Evolutionary conservation across 1,284 basidiomycete genomes (phyloP).

Genomic region (Trichosporon ovoides): DNA sequence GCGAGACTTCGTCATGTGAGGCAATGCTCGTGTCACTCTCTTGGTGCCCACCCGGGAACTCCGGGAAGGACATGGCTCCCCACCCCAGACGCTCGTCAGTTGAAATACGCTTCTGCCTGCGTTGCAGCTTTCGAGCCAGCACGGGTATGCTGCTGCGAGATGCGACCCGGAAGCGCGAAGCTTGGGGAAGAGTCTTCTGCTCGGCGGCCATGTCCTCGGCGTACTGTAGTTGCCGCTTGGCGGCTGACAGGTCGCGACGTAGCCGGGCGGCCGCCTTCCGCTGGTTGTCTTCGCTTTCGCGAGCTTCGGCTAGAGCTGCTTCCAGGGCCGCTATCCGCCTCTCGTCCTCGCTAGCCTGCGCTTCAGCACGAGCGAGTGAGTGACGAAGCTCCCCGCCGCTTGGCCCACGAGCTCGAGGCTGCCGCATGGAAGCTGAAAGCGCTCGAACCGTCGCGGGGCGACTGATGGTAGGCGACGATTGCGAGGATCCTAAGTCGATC

Average conservation of each 20-base stretch:
- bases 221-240: constrained; percentile 31
- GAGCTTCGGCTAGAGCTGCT: constrained; percentile 34
- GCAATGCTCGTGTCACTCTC: constrained; percentile 2
- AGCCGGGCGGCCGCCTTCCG: constrained; percentile 34
- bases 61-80: constrained; percentile 29
- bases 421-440: not conserved
- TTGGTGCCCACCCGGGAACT: constrained; percentile 17
- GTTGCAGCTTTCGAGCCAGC: not conserved
- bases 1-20: constrained; percentile 1
- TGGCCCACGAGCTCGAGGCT: not conserved
- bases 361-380: constrained; percentile 17
- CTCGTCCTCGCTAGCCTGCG: constrained; percentile 26
- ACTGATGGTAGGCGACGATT: not conserved
- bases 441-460: not conserved
- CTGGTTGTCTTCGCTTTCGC: constrained; percentile 36
- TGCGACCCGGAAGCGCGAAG: not conserved
- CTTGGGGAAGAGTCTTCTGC: constrained; percentile 8
- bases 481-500: not conserved
- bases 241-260: constrained; percentile 32
- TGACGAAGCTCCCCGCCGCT: constrained; percentile 6
- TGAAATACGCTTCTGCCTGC: not conserved
- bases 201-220: constrained; percentile 22
- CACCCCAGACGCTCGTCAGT: constrained; percentile 21
- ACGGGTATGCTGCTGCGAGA: not conserved
- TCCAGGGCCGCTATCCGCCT: constrained; percentile 32